These are phyloP conservation scores for Blastocystis sp. DNA, from an alignment of 352 stramenopile genomes.

Conservation along the genomic window DNA sequence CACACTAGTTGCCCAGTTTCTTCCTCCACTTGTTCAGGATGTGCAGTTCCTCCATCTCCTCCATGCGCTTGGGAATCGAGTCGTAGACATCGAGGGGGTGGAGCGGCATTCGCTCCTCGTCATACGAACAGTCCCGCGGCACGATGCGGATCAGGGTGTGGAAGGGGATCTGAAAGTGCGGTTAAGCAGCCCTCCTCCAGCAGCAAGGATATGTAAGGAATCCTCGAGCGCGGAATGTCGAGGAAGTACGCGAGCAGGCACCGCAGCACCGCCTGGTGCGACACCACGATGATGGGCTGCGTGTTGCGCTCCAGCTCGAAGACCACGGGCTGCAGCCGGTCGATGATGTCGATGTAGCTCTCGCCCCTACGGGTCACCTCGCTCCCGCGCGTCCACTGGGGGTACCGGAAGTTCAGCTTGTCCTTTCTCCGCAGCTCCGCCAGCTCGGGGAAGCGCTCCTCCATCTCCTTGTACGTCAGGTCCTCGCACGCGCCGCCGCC, in stretches of 20 bases:
- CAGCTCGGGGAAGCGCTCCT: conserved; percentile 83
- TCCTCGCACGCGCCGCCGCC: conserved; percentile 92
- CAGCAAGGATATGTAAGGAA: conserved; percentile 84
- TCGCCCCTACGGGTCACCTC: conserved; percentile 80
- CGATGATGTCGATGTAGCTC: conserved; percentile 95
- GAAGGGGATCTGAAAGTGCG: conserved; percentile 58
- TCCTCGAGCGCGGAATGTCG: conserved; percentile 87
- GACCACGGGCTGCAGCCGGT: conserved; percentile 93
- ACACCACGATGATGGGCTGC: conserved; percentile 84
- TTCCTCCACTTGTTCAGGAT: conserved; percentile 34
- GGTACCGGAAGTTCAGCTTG: conserved; percentile 67
- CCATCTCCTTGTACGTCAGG: conserved; percentile 96
- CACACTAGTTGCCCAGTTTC: neutral
- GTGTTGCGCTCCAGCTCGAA: conserved; percentile 94
- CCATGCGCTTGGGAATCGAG: conserved; percentile 52
- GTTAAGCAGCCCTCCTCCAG: neutral
- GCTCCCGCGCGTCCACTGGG: conserved; percentile 6
- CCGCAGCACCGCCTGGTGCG: conserved; percentile 91
- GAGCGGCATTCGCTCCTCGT: conserved; percentile 66
- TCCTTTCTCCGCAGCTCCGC: conserved; percentile 11
- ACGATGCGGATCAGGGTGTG: conserved; percentile 68
- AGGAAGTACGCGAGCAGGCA: conserved; percentile 94
- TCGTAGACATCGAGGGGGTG: conserved; percentile 71
- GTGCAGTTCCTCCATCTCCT: conserved; percentile 65
- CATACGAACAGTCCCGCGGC: conserved; percentile 60